Evolutionary conservation across 83 land plant genomes (phyloP).

Genomic region (Larix sibirica): DNA sequence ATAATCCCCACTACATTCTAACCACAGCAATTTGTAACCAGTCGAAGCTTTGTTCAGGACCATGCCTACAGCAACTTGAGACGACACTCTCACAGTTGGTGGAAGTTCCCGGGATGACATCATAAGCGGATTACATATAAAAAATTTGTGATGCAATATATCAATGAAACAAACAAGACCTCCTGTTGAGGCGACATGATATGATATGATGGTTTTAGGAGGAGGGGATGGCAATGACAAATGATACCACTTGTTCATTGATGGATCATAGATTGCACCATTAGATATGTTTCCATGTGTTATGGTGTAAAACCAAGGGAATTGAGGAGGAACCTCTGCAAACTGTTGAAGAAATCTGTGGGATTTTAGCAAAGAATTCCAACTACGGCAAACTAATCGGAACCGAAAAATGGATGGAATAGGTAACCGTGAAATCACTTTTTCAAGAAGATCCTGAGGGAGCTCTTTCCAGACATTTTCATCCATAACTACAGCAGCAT

Average conservation of each 20-base stretch:
- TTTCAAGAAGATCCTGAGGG: constrained; percentile 6
- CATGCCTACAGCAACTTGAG: constrained; percentile 10
- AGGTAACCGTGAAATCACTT: constrained; percentile 10
- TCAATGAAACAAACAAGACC: constrained; percentile 10
- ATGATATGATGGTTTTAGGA: not conserved
- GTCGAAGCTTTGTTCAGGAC: not conserved
- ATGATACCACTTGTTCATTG: constrained; percentile 15
- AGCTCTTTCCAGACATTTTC: constrained; percentile 8
- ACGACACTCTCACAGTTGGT: not conserved
- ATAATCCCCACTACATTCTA: constrained; percentile 6
- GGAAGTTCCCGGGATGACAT: not conserved
- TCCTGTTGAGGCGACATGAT: constrained; percentile 5
- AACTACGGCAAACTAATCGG: constrained; percentile 3
- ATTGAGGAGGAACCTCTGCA: not conserved
- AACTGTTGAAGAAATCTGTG: not conserved
- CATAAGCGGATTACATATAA: constrained; percentile 10
- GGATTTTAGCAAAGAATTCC: constrained; percentile 12
- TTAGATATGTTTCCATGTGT: not conserved
- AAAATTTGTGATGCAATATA: not conserved
- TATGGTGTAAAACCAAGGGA: constrained; percentile 12
- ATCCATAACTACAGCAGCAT: constrained; percentile 5
- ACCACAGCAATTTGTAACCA: constrained; percentile 4
- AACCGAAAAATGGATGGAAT: constrained; percentile 9
- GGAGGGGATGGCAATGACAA: not conserved
- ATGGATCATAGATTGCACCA: constrained; percentile 7